These are phyloP conservation scores for Cyanidiococcus yangmingshanensis DNA, from an alignment of 23 red algal species.

Conservation along the genomic window DNA sequence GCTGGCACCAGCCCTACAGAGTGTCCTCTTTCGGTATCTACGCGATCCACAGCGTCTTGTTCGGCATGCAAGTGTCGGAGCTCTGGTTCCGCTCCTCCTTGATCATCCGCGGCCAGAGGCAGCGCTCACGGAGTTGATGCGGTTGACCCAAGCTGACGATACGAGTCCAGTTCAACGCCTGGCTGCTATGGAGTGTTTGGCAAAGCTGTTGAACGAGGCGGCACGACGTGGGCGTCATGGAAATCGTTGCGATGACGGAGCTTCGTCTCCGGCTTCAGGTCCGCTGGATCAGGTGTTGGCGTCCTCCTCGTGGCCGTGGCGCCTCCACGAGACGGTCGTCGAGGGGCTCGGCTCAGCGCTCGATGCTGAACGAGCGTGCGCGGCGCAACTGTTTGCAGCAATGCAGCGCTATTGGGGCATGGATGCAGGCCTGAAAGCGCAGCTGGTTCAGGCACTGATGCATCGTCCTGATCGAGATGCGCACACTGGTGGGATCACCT, in stretches of 20 bases:
- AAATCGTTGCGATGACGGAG: neutral
- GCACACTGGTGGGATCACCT: neutral
- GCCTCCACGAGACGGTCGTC: neutral
- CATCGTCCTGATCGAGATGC: neutral
- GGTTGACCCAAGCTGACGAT: slow-evolving; percentile 8
- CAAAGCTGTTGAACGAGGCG: neutral
- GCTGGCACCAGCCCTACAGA: slow-evolving; percentile 69
- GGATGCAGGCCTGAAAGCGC: neutral
- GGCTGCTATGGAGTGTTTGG: neutral
- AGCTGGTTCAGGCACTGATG: neutral
- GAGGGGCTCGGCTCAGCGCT: neutral
- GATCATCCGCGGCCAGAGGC: slow-evolving; percentile 48
- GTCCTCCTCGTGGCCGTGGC: neutral
- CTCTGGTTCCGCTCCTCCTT: slow-evolving; percentile 33
- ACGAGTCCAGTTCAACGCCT: neutral
- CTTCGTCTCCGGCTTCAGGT: neutral
- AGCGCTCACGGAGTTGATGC: slow-evolving; percentile 39
- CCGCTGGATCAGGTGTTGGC: neutral
- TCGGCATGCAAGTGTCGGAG: slow-evolving; percentile 36
- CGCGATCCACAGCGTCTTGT: slow-evolving; percentile 48
- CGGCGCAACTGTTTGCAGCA: neutral
- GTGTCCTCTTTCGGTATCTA: slow-evolving; percentile 59
- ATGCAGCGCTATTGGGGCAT: neutral
- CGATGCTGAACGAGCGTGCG: neutral
- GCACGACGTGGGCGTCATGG: neutral